Conservation (phyloP, 306 rosid species). For the Carpinus viminea region DNA sequence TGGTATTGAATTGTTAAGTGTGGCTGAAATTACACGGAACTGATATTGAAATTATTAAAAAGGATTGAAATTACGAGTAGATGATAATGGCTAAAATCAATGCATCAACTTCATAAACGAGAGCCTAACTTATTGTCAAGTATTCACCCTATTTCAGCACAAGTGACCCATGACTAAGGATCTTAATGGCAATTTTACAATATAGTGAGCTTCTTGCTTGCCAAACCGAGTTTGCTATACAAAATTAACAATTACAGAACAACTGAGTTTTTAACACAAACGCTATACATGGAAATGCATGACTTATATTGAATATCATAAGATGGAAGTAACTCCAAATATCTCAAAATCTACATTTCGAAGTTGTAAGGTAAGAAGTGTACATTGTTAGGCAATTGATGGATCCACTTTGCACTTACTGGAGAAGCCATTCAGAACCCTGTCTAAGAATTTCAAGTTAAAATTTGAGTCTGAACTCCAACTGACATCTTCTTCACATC, state of each 20-base stretch:
- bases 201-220: not conserved
- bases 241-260: not conserved
- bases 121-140: not conserved
- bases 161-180: not conserved
- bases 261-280: not conserved
- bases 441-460: not conserved
- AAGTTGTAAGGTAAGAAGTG: not conserved
- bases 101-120: not conserved
- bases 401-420: not conserved
- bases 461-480: not conserved
- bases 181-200: not conserved
- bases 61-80: too few species aligned
- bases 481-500: slow-evolving; percentile 45
- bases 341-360: not conserved
- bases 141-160: not conserved
- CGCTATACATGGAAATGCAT: not conserved
- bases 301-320: not conserved
- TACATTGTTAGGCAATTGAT: slow-evolving; percentile 3
- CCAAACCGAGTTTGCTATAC: not conserved
- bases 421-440: too few species aligned
- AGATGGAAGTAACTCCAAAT: not conserved
- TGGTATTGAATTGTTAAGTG: too few species aligned
- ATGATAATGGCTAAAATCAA: not conserved
- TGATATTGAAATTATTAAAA: too few species aligned
- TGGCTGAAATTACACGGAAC: too few species aligned